phyloP scores from a whole-genome alignment of 2,329 filamentous ascomycete genomes.

The Leptosphaerulina australis region DNA sequence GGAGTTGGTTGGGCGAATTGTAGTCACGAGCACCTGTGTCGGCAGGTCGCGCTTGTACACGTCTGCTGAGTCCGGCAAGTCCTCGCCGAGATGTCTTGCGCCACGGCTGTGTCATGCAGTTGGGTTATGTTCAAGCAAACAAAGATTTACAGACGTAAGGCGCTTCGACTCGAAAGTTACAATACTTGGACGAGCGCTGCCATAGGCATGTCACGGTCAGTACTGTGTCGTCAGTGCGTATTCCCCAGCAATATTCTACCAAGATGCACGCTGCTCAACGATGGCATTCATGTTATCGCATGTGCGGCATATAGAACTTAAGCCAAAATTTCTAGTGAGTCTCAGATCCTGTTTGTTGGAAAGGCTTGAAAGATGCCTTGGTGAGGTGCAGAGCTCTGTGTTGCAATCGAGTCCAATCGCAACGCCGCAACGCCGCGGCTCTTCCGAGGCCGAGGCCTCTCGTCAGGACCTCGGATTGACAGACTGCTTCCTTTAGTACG shows the following conservation, averaged over 20 bases:
- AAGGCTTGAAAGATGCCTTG: background rate
- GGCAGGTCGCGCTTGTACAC: slow-evolving; percentile 35
- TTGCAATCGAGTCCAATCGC: slow-evolving; percentile 28
- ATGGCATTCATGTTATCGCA: too few species aligned
- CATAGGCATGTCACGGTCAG: too few species aligned
- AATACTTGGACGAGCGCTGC: too few species aligned
- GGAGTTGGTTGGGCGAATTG: slow-evolving; percentile 12
- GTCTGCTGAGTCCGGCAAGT: slow-evolving; percentile 23
- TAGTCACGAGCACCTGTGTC: slow-evolving; percentile 32
- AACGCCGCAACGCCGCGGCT: slow-evolving; percentile 33
- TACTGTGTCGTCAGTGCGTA: too few species aligned
- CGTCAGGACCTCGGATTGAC: slow-evolving; percentile 8
- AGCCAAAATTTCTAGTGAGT: too few species aligned
- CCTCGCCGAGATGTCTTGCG: slow-evolving; percentile 24
- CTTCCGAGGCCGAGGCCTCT: slow-evolving; percentile 25
- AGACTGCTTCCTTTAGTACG: slow-evolving; percentile 7
- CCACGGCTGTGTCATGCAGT: slow-evolving; percentile 16
- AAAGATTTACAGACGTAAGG: too few species aligned
- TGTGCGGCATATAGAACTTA: too few species aligned
- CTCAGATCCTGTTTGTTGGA: too few species aligned
- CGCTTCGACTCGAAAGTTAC: too few species aligned
- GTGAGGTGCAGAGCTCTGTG: slow-evolving; percentile 9
- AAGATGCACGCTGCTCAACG: too few species aligned
- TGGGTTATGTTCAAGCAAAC: background rate
- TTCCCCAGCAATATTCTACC: too few species aligned